These are phyloP conservation scores for Cubamyces lactineus DNA, from an alignment of 768 basidiomycete species.

Conservation along the genomic window DNA sequence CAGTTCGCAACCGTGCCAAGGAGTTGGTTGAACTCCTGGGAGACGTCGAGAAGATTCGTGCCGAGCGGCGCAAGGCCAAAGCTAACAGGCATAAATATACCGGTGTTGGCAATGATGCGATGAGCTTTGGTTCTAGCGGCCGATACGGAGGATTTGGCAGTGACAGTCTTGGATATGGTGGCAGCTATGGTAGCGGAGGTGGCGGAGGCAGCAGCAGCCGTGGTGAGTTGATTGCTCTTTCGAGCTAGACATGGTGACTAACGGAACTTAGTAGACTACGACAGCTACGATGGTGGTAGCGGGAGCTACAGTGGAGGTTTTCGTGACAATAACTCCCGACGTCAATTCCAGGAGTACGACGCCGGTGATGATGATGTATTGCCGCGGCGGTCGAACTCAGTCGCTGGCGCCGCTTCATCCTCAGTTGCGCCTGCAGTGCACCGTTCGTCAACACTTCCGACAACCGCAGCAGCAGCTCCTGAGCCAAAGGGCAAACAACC, in stretches of 20 bases:
- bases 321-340: constrained; percentile 57
- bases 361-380: constrained; percentile 85
- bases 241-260: background rate
- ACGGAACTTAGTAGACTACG: background rate
- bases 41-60: constrained; percentile 89
- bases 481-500: constrained; percentile 47
- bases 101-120: constrained; percentile 83
- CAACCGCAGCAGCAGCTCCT: constrained; percentile 31
- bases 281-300: constrained; percentile 2
- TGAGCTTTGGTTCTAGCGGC: constrained; percentile 60
- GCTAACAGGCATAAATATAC: constrained; percentile 86
- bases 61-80: constrained; percentile 92
- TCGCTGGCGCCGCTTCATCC: constrained; percentile 36
- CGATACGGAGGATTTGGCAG: constrained; percentile 75
- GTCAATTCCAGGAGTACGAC: constrained; percentile 91
- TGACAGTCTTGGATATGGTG: constrained; percentile 44
- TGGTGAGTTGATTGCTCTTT: constrained; percentile 14
- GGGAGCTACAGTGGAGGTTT: constrained; percentile 46
- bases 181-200: constrained; percentile 41
- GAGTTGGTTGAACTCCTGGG: constrained; percentile 91
- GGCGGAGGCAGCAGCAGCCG: constrained; percentile 39
- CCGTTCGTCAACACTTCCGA: constrained; percentile 43
- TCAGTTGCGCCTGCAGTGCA: constrained; percentile 40
- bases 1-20: constrained; percentile 92
- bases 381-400: constrained; percentile 45